Evolutionary conservation across 1,284 basidiomycete species (phyloP), one percentile per base, ranked within the genome.

Genomic region (Leccinum solheimii): DNA sequence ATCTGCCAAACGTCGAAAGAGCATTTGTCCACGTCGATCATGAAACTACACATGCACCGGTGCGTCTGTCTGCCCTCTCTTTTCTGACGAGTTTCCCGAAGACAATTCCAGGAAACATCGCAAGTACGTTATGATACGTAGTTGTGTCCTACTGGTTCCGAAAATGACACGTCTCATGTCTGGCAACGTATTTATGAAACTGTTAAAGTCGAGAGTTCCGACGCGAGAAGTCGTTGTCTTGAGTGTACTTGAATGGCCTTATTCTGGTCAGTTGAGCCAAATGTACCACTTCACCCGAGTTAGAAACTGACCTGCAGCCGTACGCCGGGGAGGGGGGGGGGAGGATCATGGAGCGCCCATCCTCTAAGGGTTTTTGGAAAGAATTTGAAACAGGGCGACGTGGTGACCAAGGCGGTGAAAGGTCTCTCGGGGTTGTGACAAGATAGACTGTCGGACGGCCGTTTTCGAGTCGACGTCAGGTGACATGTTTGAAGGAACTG

Each of bases 21-120:
- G 94, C 92, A 43, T 95, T 95, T 73, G 95, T 97, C 16, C 95
- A 97, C 71, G 92, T 97, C 58, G 95, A 97, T 76, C 91, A 97
- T 70, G 95, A 97, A 78, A 90, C 91, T 5, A 88, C 87, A 11
- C 95, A 97, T 78, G 73, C 81, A 26, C 91, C 91, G n/a, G 91
- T 90, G 69, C 59, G 86, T 77, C 38, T 60, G 14, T 50, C 16
- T 30, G 21, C n/a, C 49, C 19, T 36, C 23, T 23, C 16, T 16
- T 60, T 23, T 23, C 55, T 48, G 54, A 56, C 43, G 5, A 34
- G 30, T 55, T 52, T 57, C 19, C 4, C 43, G 34, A 56, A 49
- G 19, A 49, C 49, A 16, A 49, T 60, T 23, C n/a, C 59, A 75
- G 74, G 74, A 75, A 62, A 32, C 74, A 75, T 51, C 76, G 74